Evolutionary conservation across 768 basidiomycete genomes (phyloP).

Genomic region (Tremella yokohamensis): DNA sequence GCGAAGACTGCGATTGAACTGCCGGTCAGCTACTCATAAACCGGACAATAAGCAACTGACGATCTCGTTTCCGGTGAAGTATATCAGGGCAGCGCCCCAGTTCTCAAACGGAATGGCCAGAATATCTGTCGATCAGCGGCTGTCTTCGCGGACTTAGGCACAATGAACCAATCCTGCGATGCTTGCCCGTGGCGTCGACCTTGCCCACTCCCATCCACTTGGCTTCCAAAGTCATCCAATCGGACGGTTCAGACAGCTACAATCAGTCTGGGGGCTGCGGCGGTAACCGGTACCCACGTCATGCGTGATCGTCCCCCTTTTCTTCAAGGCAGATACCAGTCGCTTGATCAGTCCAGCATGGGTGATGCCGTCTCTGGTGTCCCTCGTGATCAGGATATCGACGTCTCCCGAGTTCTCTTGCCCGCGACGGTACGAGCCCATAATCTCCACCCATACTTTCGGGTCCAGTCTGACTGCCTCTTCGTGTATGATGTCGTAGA

Average conservation of each 20-base stretch:
- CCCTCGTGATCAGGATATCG: conserved; percentile 79
- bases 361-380: conserved; percentile 66
- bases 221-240: conserved; percentile 66
- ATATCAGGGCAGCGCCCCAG: conserved; percentile 81
- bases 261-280: background rate
- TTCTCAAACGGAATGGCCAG: conserved; percentile 73
- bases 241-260: conserved; percentile 66
- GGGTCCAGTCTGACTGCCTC: conserved; percentile 69
- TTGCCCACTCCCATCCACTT: conserved; percentile 78
- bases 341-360: conserved; percentile 66
- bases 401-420: conserved; percentile 83
- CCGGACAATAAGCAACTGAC: conserved; percentile 31
- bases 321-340: conserved; percentile 61
- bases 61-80: conserved; percentile 66
- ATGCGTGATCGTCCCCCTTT: conserved; percentile 67
- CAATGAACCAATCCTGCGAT: conserved; percentile 63
- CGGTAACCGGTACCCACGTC: conserved; percentile 48
- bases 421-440: conserved; percentile 89
- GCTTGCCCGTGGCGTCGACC: conserved; percentile 54
- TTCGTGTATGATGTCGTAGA: conserved; percentile 69
- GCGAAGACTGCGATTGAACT: conserved; percentile 85
- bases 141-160: background rate
- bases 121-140: conserved; percentile 59
- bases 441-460: conserved; percentile 71
- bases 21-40: background rate